Base-by-base conservation (phyloP, 768 basidiomycete species). In the Kwoniella dendrophila region DNA sequence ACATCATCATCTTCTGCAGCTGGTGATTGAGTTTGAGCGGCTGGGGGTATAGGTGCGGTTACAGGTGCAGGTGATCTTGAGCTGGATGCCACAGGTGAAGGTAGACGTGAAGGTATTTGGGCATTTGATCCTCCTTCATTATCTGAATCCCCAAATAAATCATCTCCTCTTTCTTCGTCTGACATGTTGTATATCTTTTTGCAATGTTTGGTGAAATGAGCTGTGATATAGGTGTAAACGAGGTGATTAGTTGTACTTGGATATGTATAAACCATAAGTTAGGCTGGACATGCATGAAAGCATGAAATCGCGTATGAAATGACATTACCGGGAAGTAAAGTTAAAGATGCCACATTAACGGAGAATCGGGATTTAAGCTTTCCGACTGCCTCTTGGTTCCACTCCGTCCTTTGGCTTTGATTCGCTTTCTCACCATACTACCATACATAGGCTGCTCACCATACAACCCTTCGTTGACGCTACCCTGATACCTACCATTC, bases 91-190 rank as follows among this genome's bases (percentile, higher is more conserved):
- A 68, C 59, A 5, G 63, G 67, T 24, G 67, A 54, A 20, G 56
- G 32, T 50, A 56, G 53, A 33, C 60, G 43, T 18, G 45, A 40
- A 22, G 27, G 7, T 57, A n/a, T 22, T 32, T 43, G 27, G 24
- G 36, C 11, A 36, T 16, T 24, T 30, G 66, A 12, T 36, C 26
- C n/a, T n/a, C n/a, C 27, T 51, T 59, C 51, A 14, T 34, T 45
- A 16, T 48, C 56, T 11, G 56, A 49, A 47, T 56, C 68, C 20
- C 68, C 70, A 36, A 75, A 72, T 34, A 75, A 59, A 47, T 75
- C 73, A 50, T 73, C 67, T 33, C 50, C 72, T 43, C 65, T 58
- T 12, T 48, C 70, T 24, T 59, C 49, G 45, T 72, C 66, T 20
- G 73, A 68, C 73, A 74, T 74, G 30, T 11, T 64, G 44, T 5